These are phyloP conservation scores for Gnetum montanum DNA, from an alignment of 75 land plant genomes.

Conservation along the genomic window DNA sequence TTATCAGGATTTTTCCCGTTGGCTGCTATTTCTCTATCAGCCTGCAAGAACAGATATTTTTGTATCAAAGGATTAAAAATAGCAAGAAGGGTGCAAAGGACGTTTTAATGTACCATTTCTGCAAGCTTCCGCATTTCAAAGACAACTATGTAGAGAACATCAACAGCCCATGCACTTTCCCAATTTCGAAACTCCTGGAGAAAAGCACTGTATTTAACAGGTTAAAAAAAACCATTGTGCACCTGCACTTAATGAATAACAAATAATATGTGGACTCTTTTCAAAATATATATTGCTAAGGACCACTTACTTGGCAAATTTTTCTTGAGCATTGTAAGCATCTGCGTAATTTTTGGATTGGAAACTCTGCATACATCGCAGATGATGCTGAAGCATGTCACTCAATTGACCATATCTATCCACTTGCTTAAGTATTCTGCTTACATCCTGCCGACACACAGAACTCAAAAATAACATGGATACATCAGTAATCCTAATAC, in stretches of 20 bases:
- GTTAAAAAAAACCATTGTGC: not conserved
- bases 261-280: not conserved
- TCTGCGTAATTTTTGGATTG: slow-evolving; percentile 48
- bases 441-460: slow-evolving; percentile 45
- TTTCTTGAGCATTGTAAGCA: slow-evolving; percentile 71
- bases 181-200: slow-evolving; percentile 96
- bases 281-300: no score
- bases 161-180: slow-evolving; percentile 98
- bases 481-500: not conserved
- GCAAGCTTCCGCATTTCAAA: slow-evolving; percentile 86
- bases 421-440: slow-evolving; percentile 53
- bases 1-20: slow-evolving; percentile 81
- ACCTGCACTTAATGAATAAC: not conserved
- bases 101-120: slow-evolving; percentile 77
- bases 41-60: slow-evolving; percentile 37
- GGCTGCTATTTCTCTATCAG: slow-evolving; percentile 83
- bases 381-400: slow-evolving; percentile 55
- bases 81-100: slow-evolving; percentile 2
- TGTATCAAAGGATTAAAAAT: slow-evolving; percentile 2
- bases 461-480: not conserved
- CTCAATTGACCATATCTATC: slow-evolving; percentile 53
- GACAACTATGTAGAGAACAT: slow-evolving; percentile 73
- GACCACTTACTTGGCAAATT: slow-evolving; percentile 76
- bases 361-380: slow-evolving; percentile 58
- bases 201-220: slow-evolving; percentile 70